Conservation (phyloP, 192 early-diverging fungal genomes). For the Mortierella hygrophila region DNA sequence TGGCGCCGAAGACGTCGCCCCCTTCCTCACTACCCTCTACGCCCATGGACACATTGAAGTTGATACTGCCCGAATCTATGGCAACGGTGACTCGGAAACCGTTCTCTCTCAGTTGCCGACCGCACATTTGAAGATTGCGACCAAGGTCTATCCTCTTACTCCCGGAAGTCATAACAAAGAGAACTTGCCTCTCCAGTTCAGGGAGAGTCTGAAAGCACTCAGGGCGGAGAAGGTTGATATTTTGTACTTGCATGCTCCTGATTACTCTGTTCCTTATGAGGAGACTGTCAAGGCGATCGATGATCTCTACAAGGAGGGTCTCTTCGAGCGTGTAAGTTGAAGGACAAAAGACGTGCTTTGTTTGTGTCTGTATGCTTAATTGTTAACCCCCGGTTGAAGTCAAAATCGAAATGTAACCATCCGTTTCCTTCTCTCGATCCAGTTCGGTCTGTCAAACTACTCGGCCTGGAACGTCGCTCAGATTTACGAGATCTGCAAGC, state of each 20-base stretch:
- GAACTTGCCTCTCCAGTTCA: conserved; percentile 32
- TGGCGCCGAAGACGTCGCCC: conserved; percentile 17
- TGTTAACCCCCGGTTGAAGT: no score
- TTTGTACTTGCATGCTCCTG: conserved; percentile 73
- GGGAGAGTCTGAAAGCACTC: conserved; percentile 61
- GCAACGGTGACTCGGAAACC: conserved; percentile 64
- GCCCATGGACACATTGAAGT: conserved; percentile 16
- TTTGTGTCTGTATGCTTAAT: neutral
- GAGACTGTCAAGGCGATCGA: conserved; percentile 65
- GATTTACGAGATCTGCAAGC: conserved; percentile 49
- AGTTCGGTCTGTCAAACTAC: conserved; percentile 56
- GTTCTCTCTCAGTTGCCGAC: conserved; percentile 6
- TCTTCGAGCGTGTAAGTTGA: conserved; percentile 43
- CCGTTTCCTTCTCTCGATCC: neutral
- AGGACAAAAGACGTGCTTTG: neutral
- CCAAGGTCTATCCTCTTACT: conserved; percentile 1
- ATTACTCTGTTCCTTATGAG: conserved; percentile 64
- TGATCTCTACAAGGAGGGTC: conserved; percentile 66
- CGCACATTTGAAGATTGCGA: neutral
- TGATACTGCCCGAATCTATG: conserved; percentile 60
- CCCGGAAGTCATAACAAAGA: conserved; percentile 55
- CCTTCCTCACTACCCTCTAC: conserved; percentile 15
- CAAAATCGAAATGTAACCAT: no score
- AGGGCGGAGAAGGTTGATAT: conserved; percentile 63
- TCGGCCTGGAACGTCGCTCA: conserved; percentile 44